These are phyloP conservation scores for Aspergillus kassunensis DNA, from an alignment of 495 filamentous ascomycete species.

Conservation along the genomic window DNA sequence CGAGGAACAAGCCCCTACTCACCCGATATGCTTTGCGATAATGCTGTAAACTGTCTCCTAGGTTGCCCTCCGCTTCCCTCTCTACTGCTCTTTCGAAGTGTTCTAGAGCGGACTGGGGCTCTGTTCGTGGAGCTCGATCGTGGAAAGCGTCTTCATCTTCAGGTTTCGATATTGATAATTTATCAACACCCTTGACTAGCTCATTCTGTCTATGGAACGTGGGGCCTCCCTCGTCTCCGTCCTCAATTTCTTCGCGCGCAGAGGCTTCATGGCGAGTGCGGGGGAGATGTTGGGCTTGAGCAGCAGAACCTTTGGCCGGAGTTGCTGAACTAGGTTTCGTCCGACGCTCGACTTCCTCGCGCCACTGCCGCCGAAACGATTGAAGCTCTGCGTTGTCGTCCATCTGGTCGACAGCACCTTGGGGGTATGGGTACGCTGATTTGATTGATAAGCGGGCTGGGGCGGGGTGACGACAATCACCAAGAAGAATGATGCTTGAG, in stretches of 20 bases:
- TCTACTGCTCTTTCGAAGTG: conserved; percentile 92
- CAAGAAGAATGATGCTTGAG: background rate
- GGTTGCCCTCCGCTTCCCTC: conserved; percentile 73
- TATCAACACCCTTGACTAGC: conserved; percentile 37
- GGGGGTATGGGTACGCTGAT: conserved; percentile 13
- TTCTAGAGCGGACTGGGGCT: conserved; percentile 78
- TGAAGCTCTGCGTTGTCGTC: conserved; percentile 70
- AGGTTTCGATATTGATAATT: conserved; percentile 25
- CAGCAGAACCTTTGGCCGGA: conserved; percentile 20
- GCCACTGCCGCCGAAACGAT: conserved; percentile 77
- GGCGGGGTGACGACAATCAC: conserved; percentile 1
- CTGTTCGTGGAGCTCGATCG: conserved; percentile 26
- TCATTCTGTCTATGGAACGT: conserved; percentile 38
- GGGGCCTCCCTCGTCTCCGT: conserved; percentile 31
- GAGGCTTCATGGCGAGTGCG: conserved; percentile 32
- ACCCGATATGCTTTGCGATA: conserved; percentile 90
- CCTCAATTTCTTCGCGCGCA: conserved; percentile 33
- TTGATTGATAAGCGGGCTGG: conserved; percentile 27
- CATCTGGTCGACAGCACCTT: conserved; percentile 33
- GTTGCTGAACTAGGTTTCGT: conserved; percentile 27
- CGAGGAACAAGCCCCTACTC: conserved; percentile 40
- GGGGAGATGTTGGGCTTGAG: conserved; percentile 27
- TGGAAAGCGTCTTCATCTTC: conserved; percentile 32
- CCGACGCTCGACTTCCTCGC: conserved; percentile 68
- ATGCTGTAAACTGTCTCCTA: conserved; percentile 84